phyloP scores from a whole-genome alignment of 1,284 basidiomycete species.

The Termitomyces sp. region DNA sequence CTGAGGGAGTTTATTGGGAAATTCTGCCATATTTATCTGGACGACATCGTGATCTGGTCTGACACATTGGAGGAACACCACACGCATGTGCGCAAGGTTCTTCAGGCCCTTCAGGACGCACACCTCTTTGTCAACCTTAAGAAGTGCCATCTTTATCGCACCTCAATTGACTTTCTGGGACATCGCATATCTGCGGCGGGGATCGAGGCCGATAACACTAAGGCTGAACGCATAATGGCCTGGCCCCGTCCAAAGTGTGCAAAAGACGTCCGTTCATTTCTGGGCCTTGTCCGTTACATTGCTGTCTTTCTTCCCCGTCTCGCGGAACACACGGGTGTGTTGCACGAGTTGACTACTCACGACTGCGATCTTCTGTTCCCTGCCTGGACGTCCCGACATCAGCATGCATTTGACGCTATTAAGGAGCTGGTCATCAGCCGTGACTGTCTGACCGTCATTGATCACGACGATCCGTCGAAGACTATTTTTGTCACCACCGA shows the following conservation, averaged over 20 bases:
- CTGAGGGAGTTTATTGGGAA: too few species aligned
- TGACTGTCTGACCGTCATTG: background rate
- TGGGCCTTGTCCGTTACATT: constrained; percentile 25
- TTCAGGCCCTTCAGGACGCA: too few species aligned
- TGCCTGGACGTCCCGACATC: background rate
- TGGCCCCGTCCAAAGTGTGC: background rate
- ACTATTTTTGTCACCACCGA: background rate
- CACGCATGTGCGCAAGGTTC: too few species aligned
- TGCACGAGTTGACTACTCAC: background rate
- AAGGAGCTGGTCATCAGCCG: background rate
- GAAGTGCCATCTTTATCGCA: too few species aligned
- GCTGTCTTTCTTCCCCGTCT: constrained; percentile 18
- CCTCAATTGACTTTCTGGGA: too few species aligned
- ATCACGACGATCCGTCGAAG: background rate
- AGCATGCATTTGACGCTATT: background rate
- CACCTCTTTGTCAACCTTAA: too few species aligned
- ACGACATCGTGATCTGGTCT: background rate
- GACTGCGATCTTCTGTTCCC: background rate
- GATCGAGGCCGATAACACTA: too few species aligned
- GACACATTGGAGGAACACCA: background rate
- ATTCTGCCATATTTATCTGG: too few species aligned
- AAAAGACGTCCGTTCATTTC: constrained; percentile 14
- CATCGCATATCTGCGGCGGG: too few species aligned
- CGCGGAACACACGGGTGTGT: background rate
- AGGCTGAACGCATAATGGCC: too few species aligned